These are phyloP conservation scores for Parvularia atlantis DNA, from an alignment of 78 protist species.

Conservation along the genomic window DNA sequence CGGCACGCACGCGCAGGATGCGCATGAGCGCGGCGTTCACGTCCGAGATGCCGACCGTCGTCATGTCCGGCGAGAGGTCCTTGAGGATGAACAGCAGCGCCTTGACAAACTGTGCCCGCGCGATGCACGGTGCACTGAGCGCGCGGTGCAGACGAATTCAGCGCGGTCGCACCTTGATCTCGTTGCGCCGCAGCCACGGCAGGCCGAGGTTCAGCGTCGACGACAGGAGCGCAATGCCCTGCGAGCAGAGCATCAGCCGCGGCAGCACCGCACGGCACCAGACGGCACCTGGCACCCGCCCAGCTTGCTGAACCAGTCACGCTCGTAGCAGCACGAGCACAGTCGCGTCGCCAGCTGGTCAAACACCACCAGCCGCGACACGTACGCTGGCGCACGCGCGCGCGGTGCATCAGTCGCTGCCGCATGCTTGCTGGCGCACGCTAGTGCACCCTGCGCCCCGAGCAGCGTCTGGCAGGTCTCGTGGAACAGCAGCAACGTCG, in stretches of 20 bases:
- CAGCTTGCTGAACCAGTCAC: slow-evolving; percentile 23
- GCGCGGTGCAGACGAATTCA: too few relatives aligned
- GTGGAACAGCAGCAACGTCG: not conserved
- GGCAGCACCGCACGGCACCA: too few relatives aligned
- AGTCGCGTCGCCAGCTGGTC: not conserved
- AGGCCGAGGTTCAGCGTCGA: slow-evolving; percentile 13
- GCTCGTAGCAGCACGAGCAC: slow-evolving; percentile 28
- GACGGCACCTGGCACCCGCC: too few relatives aligned
- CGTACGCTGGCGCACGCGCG: too few relatives aligned
- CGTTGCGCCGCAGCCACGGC: slow-evolving; percentile 29
- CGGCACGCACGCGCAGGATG: slow-evolving; percentile 11
- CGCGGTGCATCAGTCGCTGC: slow-evolving; percentile 16
- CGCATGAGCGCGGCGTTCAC: slow-evolving; percentile 16
- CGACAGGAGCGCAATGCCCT: slow-evolving; percentile 32
- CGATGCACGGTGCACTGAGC: too few relatives aligned
- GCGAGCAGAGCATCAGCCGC: too few relatives aligned
- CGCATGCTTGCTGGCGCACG: slow-evolving; percentile 9
- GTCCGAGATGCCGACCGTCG: slow-evolving; percentile 28
- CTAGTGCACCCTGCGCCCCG: not conserved
- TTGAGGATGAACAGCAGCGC: slow-evolving; percentile 51
- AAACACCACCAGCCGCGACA: not conserved
- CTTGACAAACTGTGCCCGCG: slow-evolving; percentile 13
- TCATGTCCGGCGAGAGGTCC: slow-evolving; percentile 33
- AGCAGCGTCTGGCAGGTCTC: not conserved
- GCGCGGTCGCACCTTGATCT: too few relatives aligned